These are phyloP conservation scores for Trametes cingulata DNA, from an alignment of 768 basidiomycete species.

Conservation along the genomic window DNA sequence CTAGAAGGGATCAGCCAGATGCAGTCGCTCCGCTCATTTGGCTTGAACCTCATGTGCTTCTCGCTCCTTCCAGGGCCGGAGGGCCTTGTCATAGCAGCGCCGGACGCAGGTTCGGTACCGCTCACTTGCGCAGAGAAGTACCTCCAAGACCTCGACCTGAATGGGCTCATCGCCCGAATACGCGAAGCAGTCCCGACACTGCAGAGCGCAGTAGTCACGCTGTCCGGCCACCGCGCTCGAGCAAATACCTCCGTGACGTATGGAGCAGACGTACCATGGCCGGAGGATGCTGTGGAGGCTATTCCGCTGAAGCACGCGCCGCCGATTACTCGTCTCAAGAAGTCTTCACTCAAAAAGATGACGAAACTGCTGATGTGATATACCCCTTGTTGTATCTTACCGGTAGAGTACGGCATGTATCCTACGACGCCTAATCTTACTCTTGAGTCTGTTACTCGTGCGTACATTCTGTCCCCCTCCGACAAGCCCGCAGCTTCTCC, in stretches of 20 bases:
- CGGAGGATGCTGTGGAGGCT: neutral
- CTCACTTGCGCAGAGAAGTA: constrained; percentile 1
- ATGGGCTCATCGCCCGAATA: neutral
- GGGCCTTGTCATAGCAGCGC: neutral
- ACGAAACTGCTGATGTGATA: too few relatives aligned
- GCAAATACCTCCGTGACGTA: neutral
- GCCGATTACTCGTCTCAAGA: neutral
- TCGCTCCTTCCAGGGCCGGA: neutral
- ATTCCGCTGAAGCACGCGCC: neutral
- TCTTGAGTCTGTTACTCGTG: too few relatives aligned
- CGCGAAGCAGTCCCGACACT: neutral
- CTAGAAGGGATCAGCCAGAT: neutral
- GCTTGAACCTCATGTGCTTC: neutral
- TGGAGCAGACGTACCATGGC: neutral
- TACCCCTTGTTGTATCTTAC: too few relatives aligned
- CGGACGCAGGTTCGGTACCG: neutral
- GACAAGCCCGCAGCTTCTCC: too few relatives aligned
- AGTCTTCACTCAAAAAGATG: neutral
- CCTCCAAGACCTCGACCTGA: constrained; percentile 1
- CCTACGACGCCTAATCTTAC: too few relatives aligned
- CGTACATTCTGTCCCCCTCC: too few relatives aligned
- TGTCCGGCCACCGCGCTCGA: neutral
- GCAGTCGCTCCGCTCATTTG: neutral
- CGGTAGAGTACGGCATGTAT: too few relatives aligned
- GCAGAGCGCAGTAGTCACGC: neutral